Evolutionary conservation across 2,329 filamentous ascomycete species (phyloP).

Genomic region (Hypoxylon sp.): DNA sequence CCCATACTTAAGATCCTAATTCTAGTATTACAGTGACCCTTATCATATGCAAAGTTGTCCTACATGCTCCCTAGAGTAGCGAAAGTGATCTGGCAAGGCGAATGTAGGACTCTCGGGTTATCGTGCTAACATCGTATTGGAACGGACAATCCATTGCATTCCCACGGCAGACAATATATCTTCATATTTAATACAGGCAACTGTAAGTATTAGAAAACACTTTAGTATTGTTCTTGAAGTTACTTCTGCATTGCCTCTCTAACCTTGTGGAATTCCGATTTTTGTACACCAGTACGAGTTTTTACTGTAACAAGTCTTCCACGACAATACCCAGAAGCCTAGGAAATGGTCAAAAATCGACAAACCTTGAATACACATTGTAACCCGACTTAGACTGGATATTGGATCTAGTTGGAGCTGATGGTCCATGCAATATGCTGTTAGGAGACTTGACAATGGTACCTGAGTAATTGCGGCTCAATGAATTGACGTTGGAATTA

Average conservation of each 20-base stretch:
- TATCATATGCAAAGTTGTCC: neutral
- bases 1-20: neutral
- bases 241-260: neutral
- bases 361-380: neutral
- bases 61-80: neutral
- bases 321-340: neutral
- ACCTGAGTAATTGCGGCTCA: constrained; percentile 29
- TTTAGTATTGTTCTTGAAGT: too few species aligned
- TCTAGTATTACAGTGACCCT: neutral
- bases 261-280: neutral
- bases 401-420: neutral
- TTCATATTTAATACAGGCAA: too few species aligned
- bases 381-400: neutral
- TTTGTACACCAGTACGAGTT: neutral
- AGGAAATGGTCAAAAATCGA: neutral
- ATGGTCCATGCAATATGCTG: neutral
- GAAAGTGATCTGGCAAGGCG: neutral
- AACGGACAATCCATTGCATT: neutral
- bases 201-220: neutral
- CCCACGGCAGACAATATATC: neutral
- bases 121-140: neutral
- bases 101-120: neutral
- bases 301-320: neutral
- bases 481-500: constrained; percentile 35
- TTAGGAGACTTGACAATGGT: neutral